These are phyloP conservation scores for Nitzschia sp. DNA, from an alignment of 108 stramenopile species.

Conservation along the genomic window DNA sequence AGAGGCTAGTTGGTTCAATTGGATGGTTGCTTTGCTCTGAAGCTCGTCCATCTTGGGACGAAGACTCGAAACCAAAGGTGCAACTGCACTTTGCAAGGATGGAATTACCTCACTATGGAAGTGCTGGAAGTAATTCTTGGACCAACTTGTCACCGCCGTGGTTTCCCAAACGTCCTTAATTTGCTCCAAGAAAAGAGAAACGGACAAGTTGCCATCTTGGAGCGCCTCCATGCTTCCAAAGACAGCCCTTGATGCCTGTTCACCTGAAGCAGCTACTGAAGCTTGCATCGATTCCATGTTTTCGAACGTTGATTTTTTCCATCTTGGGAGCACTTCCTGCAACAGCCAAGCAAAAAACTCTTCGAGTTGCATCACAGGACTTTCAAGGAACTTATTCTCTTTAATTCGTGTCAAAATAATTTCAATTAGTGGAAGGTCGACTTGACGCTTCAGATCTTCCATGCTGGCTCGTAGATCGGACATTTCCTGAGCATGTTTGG, in stretches of 20 bases:
- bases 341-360: too few relatives aligned
- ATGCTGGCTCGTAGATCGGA: too few relatives aligned
- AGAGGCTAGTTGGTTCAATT: not conserved
- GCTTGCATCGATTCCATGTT: too few relatives aligned
- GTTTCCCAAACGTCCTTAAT: not conserved
- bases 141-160: not conserved
- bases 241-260: not conserved
- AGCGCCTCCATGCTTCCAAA: not conserved
- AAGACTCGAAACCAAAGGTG: not conserved
- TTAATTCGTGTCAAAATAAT: too few relatives aligned
- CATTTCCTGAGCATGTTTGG: too few relatives aligned
- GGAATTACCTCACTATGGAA: not conserved
- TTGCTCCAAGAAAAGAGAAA: not conserved
- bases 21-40: not conserved
- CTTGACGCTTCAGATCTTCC: too few relatives aligned
- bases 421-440: too few relatives aligned
- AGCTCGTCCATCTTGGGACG: slow-evolving; percentile 1
- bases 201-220: not conserved
- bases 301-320: too few relatives aligned
- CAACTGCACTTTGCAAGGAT: not conserved
- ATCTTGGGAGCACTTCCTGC: too few relatives aligned
- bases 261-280: not conserved
- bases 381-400: too few relatives aligned
- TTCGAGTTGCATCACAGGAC: too few relatives aligned
- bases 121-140: not conserved